Conservation (phyloP, 1,284 basidiomycete genomes). For the Jaminaea rosea region DNA sequence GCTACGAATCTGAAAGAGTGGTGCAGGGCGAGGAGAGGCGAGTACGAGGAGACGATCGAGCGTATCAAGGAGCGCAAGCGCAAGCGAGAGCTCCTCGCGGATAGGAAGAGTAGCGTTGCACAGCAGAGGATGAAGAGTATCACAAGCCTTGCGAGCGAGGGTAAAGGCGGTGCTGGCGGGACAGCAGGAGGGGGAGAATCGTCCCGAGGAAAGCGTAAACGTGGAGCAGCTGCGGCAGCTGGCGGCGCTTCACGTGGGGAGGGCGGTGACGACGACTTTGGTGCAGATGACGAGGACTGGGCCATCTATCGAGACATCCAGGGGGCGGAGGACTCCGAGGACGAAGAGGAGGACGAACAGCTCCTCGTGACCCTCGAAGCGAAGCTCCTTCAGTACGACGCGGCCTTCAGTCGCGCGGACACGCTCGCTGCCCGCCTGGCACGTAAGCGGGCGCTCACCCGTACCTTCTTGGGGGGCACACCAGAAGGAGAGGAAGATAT, state of each 20-base stretch:
- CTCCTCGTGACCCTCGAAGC: conserved; percentile 68
- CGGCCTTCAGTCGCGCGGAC: conserved; percentile 67
- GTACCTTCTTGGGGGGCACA: conserved; percentile 62
- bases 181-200: conserved; percentile 56
- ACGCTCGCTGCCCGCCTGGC: conserved; percentile 71
- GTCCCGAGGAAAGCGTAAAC: conserved; percentile 50
- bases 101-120: conserved; percentile 86
- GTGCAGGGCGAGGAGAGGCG: conserved; percentile 25
- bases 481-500: conserved; percentile 19
- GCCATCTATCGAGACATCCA: conserved; percentile 94
- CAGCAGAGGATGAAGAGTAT: conserved; percentile 97
- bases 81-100: conserved; percentile 71
- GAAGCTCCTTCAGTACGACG: conserved; percentile 73
- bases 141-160: conserved; percentile 72
- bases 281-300: conserved; percentile 93
- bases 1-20: conserved; percentile 33
- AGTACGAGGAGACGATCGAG: conserved; percentile 55
- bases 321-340: conserved; percentile 75
- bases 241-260: conserved; percentile 10
- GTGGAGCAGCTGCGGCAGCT: conserved; percentile 51
- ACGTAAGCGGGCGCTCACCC: conserved; percentile 70
- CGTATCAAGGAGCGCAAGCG: conserved; percentile 78
- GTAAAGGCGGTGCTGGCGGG: conserved; percentile 55
- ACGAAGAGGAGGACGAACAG: conserved; percentile 82
- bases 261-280: conserved; percentile 65